Percentiles rank a stretch among this genome's conserved stretches.
Evolutionary conservation across 2,329 filamentous ascomycete genomes (phyloP).

Genomic region (Annulohypoxylon truncatum): DNA sequence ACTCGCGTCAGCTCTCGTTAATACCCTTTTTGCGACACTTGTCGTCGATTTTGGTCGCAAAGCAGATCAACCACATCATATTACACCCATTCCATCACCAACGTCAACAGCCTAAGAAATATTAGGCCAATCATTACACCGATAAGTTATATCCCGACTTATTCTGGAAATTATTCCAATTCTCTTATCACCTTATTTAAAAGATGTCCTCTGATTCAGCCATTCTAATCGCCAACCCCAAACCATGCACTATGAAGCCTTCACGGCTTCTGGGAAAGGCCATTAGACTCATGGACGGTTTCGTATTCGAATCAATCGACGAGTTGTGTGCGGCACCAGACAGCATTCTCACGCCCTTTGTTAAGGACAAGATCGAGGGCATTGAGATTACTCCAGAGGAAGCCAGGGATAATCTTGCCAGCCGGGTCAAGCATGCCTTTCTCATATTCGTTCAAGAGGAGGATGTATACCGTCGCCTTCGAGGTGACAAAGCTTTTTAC

Average conservation of each 20-base stretch:
- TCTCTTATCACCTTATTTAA: background rate
- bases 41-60: background rate
- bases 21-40: background rate
- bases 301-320: conserved; percentile 16
- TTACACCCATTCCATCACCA: background rate
- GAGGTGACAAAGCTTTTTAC: conserved; percentile 33
- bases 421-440: conserved; percentile 4
- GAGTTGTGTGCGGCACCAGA: background rate
- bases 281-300: background rate
- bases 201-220: background rate
- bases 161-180: background rate
- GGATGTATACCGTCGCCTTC: conserved; percentile 36
- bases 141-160: no score
- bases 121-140: background rate
- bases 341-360: conserved; percentile 10
- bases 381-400: background rate
- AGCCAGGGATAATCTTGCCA: background rate
- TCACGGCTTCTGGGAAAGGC: background rate
- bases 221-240: background rate
- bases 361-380: background rate
- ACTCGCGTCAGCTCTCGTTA: background rate
- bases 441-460: conserved; percentile 14
- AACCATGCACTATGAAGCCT: background rate
- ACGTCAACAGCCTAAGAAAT: background rate
- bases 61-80: background rate